Evolutionary conservation across 352 stramenopile genomes (phyloP).

Genomic region (Halophytophthora batemanensis): DNA sequence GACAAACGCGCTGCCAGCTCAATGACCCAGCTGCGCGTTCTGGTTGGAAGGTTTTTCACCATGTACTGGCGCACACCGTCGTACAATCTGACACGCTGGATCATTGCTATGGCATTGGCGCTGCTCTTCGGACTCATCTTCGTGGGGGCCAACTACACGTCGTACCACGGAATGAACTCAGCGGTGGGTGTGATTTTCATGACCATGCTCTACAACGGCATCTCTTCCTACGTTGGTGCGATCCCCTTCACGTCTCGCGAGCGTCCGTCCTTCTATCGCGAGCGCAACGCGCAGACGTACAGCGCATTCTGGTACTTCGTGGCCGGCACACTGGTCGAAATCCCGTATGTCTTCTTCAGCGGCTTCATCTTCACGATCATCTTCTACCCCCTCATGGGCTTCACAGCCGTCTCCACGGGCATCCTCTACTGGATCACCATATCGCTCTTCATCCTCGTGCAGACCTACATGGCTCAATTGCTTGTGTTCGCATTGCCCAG

Average conservation of each 20-base stretch:
- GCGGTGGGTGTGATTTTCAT: slow-evolving; percentile 49
- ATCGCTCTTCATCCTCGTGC: slow-evolving; percentile 27
- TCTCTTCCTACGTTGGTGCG: slow-evolving; percentile 60
- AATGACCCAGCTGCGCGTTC: slow-evolving; percentile 11
- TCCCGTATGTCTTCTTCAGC: slow-evolving; percentile 45
- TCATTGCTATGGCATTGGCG: slow-evolving; percentile 53
- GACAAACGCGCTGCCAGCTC: slow-evolving; percentile 16
- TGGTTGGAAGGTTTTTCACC: slow-evolving; percentile 14
- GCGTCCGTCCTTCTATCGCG: slow-evolving; percentile 83
- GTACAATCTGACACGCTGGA: slow-evolving; percentile 69
- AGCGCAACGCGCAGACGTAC: slow-evolving; percentile 86
- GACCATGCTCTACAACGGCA: slow-evolving; percentile 63
- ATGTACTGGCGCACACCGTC: slow-evolving; percentile 53
- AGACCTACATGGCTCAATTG: slow-evolving; percentile 33
- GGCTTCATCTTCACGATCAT: slow-evolving; percentile 40
- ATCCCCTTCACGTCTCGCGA: slow-evolving; percentile 67
- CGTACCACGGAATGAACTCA: slow-evolving; percentile 28
- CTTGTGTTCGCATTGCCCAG: slow-evolving; percentile 30
- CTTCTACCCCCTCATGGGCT: slow-evolving; percentile 42
- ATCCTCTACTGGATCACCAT: slow-evolving; percentile 44
- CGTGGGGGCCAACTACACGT: slow-evolving; percentile 23
- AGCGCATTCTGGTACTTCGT: slow-evolving; percentile 59
- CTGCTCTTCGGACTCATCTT: slow-evolving; percentile 70
- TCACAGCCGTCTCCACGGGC: slow-evolving; percentile 27
- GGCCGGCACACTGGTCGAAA: slow-evolving; percentile 70